Evolutionary conservation across 1,284 basidiomycete genomes (phyloP), one percentile per base, ranked within the genome.

Genomic region (Sanghuangporus sanghuang): DNA sequence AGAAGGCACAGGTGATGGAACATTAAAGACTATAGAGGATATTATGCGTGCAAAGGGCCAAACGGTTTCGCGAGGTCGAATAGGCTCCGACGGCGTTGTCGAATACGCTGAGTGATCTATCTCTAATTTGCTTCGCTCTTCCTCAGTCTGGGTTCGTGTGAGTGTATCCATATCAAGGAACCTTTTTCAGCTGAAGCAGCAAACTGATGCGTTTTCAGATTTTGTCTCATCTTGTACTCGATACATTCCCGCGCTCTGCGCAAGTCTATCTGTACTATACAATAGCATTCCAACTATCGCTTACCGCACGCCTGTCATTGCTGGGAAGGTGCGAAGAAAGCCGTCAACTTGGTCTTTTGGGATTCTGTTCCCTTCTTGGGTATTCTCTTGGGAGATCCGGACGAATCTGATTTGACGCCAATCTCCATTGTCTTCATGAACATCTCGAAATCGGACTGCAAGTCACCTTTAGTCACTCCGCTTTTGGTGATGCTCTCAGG

Each of bases 1-100:
- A 54, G 69, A 69, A 57, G 77, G 71, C 16, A 93, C 89, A 0
- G 78, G 87, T 64, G 86, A 86, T 3, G 92, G 92, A 2, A 85
- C 84, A 69, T 73, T 89, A 52, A 83, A 78, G 65, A 96, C 89
- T 1, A 79, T 97, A 1, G 95, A 96, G 74, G 91, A 95, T 67
- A 76, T 96, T 14, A 74, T 96, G 67, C 79, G 79, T 18, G 85
- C 83, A 0, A 89, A 87, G 67, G 95, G 95, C 3, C 92, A 95
- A 75, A 79, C 76, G 52, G 85, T 95, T 39, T 81, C 76, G 64
- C 81, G 84, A 66, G 93, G 92, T 7, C 70, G 71, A 35, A 67
- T 83, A 60, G 76, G 77, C 63, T 77, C 77, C 42, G 79, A 77
- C 4, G 79, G 79, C 63, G 79, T 79, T 16, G 79, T 79, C 23